Conservation (phyloP, 2,329 filamentous ascomycete species). For the Talaromyces atroroseus region DNA sequence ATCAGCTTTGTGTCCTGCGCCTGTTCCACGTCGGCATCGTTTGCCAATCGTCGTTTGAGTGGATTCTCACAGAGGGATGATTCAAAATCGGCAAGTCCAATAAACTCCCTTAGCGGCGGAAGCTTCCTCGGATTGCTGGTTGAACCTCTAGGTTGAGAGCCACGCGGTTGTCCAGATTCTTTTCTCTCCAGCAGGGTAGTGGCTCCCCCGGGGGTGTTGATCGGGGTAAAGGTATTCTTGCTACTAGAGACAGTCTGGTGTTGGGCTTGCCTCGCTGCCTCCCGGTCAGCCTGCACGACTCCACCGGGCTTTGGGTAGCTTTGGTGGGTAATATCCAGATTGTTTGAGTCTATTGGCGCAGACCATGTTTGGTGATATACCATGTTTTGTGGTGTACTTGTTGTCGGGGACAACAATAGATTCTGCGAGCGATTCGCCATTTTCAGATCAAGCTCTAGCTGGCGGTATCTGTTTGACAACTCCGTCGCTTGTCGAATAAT, state of each 20-base stretch:
- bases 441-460: constrained; percentile 22
- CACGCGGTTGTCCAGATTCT: background rate
- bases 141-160: background rate
- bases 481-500: constrained; percentile 51
- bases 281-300: background rate
- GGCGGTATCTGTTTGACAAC: constrained; percentile 27
- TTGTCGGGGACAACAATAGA: constrained; percentile 11
- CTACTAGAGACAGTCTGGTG: background rate
- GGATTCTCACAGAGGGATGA: constrained; percentile 4
- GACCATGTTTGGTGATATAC: background rate
- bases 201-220: background rate
- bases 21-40: background rate
- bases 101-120: constrained; percentile 6
- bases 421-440: background rate
- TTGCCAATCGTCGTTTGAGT: constrained; percentile 8
- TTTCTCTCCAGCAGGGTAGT: background rate
- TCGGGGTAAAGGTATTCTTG: constrained; percentile 3
- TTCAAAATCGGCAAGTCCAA: background rate
- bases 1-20: background rate
- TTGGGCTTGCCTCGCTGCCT: background rate
- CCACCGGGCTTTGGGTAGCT: background rate
- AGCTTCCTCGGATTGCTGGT: background rate
- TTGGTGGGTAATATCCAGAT: background rate
- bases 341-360: background rate
- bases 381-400: constrained; percentile 1